Conservation (phyloP, 805 yeast species). For the Ogataea pignaliae region DNA sequence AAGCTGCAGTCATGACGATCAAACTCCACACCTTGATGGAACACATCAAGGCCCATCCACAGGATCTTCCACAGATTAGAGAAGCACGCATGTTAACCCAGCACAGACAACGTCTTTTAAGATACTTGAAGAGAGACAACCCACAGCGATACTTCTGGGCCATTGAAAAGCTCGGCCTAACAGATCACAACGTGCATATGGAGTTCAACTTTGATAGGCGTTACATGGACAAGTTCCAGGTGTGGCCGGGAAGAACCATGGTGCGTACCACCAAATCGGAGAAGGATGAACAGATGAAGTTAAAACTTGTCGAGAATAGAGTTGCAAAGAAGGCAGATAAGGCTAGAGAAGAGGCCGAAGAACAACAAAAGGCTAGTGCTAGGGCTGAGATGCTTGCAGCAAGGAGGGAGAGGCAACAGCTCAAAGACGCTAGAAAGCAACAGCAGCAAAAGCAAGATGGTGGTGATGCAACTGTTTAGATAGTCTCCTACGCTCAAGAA, state of each 20-base stretch:
- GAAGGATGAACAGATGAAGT: constrained; percentile 42
- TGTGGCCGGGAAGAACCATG: constrained; percentile 70
- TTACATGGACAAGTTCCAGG: constrained; percentile 72
- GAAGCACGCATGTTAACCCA: constrained; percentile 79
- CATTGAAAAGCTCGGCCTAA: constrained; percentile 80
- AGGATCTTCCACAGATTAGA: constrained; percentile 70
- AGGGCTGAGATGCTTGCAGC: neutral
- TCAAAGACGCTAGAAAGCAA: too few species aligned
- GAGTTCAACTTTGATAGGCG: constrained; percentile 80
- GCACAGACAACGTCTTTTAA: constrained; percentile 76
- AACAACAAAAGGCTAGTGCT: neutral
- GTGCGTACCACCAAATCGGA: constrained; percentile 52
- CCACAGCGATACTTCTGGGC: constrained; percentile 84
- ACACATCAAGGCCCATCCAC: constrained; percentile 64
- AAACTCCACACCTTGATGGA: constrained; percentile 72
- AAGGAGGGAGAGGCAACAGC: too few species aligned
- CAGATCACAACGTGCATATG: constrained; percentile 68
- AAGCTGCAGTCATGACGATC: constrained; percentile 86
- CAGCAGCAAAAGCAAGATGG: too few species aligned
- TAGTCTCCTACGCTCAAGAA: neutral
- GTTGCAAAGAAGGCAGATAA: constrained; percentile 28
- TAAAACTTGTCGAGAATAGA: constrained; percentile 42
- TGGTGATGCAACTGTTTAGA: neutral
- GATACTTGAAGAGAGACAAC: constrained; percentile 74
- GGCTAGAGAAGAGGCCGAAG: neutral